Evolutionary conservation across 768 basidiomycete species (phyloP).

Genomic region (Grammothele lineata): DNA sequence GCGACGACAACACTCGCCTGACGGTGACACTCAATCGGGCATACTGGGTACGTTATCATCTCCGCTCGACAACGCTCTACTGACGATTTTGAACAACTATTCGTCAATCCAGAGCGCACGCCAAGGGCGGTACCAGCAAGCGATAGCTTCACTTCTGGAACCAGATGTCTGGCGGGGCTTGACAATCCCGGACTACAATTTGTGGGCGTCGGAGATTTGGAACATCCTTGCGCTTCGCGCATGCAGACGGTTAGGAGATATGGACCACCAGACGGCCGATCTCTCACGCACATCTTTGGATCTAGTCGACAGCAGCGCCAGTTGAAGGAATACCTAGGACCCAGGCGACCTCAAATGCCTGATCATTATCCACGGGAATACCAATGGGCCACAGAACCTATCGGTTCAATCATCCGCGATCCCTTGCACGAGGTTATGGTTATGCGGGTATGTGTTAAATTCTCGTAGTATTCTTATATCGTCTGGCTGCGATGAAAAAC

Average conservation of each 20-base stretch:
- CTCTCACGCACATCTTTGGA: neutral
- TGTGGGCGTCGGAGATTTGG: slow-evolving; percentile 79
- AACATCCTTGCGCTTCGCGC: slow-evolving; percentile 65
- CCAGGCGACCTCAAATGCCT: slow-evolving; percentile 52
- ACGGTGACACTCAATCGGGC: slow-evolving; percentile 62
- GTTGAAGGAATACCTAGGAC: slow-evolving; percentile 60
- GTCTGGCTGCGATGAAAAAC: neutral
- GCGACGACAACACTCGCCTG: slow-evolving; percentile 59
- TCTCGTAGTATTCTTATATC: too few relatives aligned
- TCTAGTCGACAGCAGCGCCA: slow-evolving; percentile 60
- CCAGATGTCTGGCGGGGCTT: slow-evolving; percentile 69
- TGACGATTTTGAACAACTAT: too few relatives aligned
- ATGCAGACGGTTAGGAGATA: slow-evolving; percentile 65
- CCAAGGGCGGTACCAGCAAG: slow-evolving; percentile 62
- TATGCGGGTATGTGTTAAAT: slow-evolving; percentile 30
- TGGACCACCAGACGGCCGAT: too few relatives aligned
- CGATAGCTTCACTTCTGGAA: slow-evolving; percentile 59
- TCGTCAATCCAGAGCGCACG: slow-evolving; percentile 52
- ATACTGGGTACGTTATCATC: slow-evolving; percentile 45
- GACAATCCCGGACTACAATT: slow-evolving; percentile 56
- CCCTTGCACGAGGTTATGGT: slow-evolving; percentile 41
- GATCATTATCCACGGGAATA: slow-evolving; percentile 56
- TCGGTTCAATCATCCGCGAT: slow-evolving; percentile 35
- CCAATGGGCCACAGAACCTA: slow-evolving; percentile 38
- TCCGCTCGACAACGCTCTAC: neutral